Evolutionary conservation across 176 grass and related monocot genomes (phyloP).

Genomic region (Secale cereale): DNA sequence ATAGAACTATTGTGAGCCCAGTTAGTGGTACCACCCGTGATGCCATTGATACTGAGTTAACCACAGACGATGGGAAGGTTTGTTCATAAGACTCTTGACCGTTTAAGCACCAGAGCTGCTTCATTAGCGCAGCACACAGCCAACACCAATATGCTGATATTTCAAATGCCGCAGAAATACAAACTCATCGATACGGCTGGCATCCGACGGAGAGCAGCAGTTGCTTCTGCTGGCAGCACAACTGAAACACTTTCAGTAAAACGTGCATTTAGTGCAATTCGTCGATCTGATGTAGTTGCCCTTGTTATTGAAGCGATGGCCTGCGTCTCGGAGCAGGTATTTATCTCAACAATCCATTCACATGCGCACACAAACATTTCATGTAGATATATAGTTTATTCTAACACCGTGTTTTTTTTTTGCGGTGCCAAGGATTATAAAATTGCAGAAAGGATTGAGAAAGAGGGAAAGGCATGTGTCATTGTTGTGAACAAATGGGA

Average conservation of each 20-base stretch:
- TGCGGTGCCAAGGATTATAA: constrained; percentile 61
- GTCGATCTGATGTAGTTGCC: constrained; percentile 86
- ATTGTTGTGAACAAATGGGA: constrained; percentile 99
- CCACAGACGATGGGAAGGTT: constrained; percentile 76
- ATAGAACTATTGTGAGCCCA: constrained; percentile 96
- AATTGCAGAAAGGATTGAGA: constrained; percentile 96
- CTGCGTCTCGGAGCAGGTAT: constrained; percentile 91
- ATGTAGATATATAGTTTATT: neutral
- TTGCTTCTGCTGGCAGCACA: constrained; percentile 84
- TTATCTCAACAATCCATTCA: neutral
- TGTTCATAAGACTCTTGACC: constrained; percentile 13
- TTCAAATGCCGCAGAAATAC: constrained; percentile 63
- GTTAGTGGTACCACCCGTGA: constrained; percentile 97
- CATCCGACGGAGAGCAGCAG: constrained; percentile 77
- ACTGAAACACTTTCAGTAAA: constrained; percentile 88
- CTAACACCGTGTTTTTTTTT: constrained; percentile 20
- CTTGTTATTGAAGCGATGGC: constrained; percentile 89
- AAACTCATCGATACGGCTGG: constrained; percentile 96
- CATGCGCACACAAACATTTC: neutral
- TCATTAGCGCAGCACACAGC: neutral
- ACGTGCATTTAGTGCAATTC: constrained; percentile 87
- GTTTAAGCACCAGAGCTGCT: neutral
- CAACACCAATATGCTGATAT: constrained; percentile 25
- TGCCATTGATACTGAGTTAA: constrained; percentile 95
- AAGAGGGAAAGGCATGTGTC: constrained; percentile 91